These are phyloP conservation scores for Ceratocystis alfenasii DNA, from an alignment of 2,329 filamentous ascomycete species.

Conservation along the genomic window DNA sequence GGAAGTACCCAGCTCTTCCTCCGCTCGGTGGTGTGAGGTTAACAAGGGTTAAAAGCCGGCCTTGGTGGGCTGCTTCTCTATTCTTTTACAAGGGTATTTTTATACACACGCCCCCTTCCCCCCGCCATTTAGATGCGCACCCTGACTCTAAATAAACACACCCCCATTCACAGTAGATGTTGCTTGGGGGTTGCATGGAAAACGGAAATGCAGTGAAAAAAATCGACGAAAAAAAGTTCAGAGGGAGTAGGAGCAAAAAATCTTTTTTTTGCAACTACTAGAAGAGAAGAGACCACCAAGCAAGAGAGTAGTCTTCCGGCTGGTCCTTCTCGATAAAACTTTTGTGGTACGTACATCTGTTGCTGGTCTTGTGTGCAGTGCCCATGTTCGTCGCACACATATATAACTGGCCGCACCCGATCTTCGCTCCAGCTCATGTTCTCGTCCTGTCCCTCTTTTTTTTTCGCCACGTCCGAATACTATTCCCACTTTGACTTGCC, in stretches of 20 bases:
- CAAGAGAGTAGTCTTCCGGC: neutral
- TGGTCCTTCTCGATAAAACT: constrained; percentile 4
- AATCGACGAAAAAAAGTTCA: neutral
- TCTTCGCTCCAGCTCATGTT: neutral
- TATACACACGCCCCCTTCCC: neutral
- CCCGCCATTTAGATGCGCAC: neutral
- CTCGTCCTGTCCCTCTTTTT: neutral
- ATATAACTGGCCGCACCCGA: neutral
- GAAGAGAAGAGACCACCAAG: neutral
- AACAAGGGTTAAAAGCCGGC: constrained; percentile 3
- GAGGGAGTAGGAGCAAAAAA: neutral
- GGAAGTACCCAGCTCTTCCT: constrained; percentile 1
- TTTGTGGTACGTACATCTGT: neutral
- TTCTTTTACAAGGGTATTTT: neutral
- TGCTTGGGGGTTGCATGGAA: neutral
- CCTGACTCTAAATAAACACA: neutral
- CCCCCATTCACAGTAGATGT: neutral
- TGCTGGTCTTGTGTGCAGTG: neutral
- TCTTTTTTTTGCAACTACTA: neutral
- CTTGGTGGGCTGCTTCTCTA: neutral
- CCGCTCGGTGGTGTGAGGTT: neutral
- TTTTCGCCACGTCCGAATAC: neutral
- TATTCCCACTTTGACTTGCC: neutral
- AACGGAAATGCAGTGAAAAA: constrained; percentile 1
- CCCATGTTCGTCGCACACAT: neutral